These are phyloP conservation scores for Colletotrichum eleusines DNA, from an alignment of 2,329 filamentous ascomycete species.

Conservation along the genomic window DNA sequence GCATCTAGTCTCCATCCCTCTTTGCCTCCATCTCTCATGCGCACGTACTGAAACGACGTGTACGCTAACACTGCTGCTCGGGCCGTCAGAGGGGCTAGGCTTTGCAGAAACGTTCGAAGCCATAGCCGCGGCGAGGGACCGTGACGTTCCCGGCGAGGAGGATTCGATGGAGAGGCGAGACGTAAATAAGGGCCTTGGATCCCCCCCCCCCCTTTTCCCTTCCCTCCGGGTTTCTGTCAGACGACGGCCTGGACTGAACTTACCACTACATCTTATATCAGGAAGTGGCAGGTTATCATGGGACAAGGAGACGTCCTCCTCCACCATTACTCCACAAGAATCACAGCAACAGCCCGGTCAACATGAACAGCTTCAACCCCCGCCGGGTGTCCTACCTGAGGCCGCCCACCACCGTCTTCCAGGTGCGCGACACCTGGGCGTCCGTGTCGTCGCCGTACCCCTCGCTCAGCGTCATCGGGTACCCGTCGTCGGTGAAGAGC, in stretches of 20 bases:
- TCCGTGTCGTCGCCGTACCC: constrained; percentile 28
- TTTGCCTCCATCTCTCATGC: background rate
- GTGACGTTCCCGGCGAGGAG: constrained; percentile 16
- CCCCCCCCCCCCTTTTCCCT: background rate
- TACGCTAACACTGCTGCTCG: constrained; percentile 32
- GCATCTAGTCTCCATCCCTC: constrained; percentile 20
- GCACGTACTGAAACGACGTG: constrained; percentile 40
- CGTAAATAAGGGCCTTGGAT: constrained; percentile 37
- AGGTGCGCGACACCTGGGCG: constrained; percentile 11
- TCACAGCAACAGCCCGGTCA: background rate
- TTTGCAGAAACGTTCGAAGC: constrained; percentile 16
- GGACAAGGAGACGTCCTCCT: background rate
- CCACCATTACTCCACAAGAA: background rate
- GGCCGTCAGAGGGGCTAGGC: constrained; percentile 34
- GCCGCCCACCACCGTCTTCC: constrained; percentile 12
- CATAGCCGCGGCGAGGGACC: constrained; percentile 15
- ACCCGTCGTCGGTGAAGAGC: constrained; percentile 22
- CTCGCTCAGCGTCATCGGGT: constrained; percentile 36
- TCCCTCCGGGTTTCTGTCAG: rapidly evolving
- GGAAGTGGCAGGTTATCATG: constrained; percentile 14
- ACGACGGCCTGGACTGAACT: background rate
- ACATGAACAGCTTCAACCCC: constrained; percentile 40
- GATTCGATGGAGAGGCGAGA: background rate
- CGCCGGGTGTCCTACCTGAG: constrained; percentile 39
- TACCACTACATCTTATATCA: background rate